These are phyloP conservation scores for Sporothrix dimorphospora DNA, from an alignment of 2,329 filamentous ascomycete species.

Conservation along the genomic window DNA sequence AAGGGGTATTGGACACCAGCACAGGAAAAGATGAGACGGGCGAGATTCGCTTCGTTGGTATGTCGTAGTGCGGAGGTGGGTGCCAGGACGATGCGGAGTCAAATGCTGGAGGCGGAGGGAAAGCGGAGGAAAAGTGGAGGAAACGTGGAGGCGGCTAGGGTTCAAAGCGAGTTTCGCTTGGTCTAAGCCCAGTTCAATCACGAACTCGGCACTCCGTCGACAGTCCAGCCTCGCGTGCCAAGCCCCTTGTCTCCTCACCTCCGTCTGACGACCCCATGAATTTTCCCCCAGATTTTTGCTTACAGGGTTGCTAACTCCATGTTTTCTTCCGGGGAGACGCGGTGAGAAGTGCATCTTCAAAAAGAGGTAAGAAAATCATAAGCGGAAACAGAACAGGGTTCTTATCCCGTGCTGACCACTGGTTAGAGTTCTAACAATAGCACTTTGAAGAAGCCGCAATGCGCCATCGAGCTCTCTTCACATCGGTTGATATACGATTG, in stretches of 20 bases:
- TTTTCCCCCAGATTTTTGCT: neutral
- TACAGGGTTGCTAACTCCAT: neutral
- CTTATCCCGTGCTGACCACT: neutral
- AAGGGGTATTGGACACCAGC: neutral
- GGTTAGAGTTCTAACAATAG: neutral
- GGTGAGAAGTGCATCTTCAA: neutral
- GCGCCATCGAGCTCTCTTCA: neutral
- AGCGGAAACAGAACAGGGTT: neutral
- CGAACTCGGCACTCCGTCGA: neutral
- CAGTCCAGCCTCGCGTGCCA: conserved; percentile 5
- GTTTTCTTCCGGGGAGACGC: neutral
- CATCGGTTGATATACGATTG: neutral
- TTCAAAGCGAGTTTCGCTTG: neutral
- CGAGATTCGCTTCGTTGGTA: neutral
- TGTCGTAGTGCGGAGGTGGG: neutral
- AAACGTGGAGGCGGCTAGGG: neutral
- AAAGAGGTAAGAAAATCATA: neutral
- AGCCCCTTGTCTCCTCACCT: neutral
- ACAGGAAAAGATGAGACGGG: neutral
- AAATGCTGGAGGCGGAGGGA: neutral
- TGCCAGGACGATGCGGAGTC: neutral
- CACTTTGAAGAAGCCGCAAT: neutral
- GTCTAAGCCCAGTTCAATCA: neutral
- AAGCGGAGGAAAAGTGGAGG: neutral
- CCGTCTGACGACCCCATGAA: neutral